These are phyloP conservation scores for Quercus rubra DNA, from an alignment of 306 rosid species.

Conservation along the genomic window DNA sequence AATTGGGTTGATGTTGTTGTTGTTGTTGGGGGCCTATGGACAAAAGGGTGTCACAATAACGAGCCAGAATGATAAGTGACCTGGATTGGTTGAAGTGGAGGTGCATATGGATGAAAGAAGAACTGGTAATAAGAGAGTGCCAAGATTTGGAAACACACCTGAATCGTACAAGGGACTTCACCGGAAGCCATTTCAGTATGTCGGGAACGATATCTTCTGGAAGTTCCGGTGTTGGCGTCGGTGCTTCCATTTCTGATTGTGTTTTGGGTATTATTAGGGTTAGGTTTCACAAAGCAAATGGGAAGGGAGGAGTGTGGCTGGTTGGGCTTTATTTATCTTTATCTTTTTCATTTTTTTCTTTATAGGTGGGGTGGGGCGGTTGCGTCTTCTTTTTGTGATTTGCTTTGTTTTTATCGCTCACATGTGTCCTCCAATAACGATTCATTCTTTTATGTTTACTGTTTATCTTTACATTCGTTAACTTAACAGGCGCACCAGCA, in stretches of 20 bases:
- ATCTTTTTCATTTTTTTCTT: too few species aligned
- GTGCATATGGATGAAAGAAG: conserved; percentile 23
- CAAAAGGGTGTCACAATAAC: conserved; percentile 32
- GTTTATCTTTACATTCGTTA: too few species aligned
- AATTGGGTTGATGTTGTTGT: not conserved
- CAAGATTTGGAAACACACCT: conserved; percentile 41
- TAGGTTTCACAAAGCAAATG: too few species aligned
- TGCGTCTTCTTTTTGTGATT: too few species aligned
- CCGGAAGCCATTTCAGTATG: conserved; percentile 35
- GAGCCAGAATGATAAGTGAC: conserved; percentile 31
- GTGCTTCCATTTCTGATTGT: not conserved
- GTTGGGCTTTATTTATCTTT: too few species aligned
- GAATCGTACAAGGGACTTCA: conserved; percentile 28
- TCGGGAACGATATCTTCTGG: conserved; percentile 33
- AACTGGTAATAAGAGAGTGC: conserved; percentile 23
- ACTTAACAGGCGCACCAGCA: too few species aligned
- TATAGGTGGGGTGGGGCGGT: too few species aligned
- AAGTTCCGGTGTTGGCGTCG: not conserved
- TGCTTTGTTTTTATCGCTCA: too few species aligned
- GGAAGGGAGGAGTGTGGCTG: too few species aligned
- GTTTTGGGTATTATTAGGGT: not conserved
- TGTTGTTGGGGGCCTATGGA: conserved; percentile 21
- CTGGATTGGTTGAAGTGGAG: conserved; percentile 7
- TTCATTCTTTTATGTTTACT: too few species aligned
- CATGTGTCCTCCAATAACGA: too few species aligned